Evolutionary conservation across 345 rosid genomes (phyloP).

Genomic region (Arabidopsis arenosa): DNA sequence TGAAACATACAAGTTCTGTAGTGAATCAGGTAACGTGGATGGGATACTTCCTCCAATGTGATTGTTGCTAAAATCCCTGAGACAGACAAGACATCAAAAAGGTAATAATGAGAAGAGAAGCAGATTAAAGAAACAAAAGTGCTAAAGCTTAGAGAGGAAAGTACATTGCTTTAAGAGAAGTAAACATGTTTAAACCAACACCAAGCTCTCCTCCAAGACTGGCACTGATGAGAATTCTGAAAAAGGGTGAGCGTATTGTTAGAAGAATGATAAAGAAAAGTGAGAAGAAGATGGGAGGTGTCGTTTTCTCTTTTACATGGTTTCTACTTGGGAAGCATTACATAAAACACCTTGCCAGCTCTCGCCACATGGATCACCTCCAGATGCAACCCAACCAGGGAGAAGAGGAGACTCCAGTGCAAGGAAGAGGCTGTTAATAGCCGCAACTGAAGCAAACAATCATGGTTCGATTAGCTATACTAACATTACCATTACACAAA

Average conservation of each 20-base stretch:
- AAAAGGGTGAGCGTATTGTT: not conserved
- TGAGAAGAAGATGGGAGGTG: not conserved
- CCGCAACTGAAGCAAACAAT: not conserved
- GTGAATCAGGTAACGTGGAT: not conserved
- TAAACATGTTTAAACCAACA: constrained; percentile 5
- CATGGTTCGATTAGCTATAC: not conserved
- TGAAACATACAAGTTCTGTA: not conserved
- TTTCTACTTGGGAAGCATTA: constrained; percentile 13
- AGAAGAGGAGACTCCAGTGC: constrained; percentile 7
- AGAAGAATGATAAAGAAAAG: not conserved
- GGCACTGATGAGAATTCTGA: not conserved
- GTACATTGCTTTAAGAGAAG: constrained; percentile 3
- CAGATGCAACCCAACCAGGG: constrained; percentile 9
- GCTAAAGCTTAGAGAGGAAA: not conserved
- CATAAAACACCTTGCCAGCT: constrained; percentile 20
- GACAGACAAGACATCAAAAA: not conserved
- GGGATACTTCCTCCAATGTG: constrained; percentile 15
- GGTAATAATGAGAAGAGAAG: not conserved
- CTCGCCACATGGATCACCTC: constrained; percentile 10
- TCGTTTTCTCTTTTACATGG: not conserved
- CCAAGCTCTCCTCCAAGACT: constrained; percentile 5
- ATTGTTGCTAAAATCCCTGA: constrained; percentile 6
- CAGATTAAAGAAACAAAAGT: not conserved
- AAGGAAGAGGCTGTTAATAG: constrained; percentile 6
- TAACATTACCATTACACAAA: not conserved